Percentiles rank a stretch among this genome's conserved stretches.
Evolutionary conservation across 768 basidiomycete genomes (phyloP).

Genomic region (Phylloporus sp.): DNA sequence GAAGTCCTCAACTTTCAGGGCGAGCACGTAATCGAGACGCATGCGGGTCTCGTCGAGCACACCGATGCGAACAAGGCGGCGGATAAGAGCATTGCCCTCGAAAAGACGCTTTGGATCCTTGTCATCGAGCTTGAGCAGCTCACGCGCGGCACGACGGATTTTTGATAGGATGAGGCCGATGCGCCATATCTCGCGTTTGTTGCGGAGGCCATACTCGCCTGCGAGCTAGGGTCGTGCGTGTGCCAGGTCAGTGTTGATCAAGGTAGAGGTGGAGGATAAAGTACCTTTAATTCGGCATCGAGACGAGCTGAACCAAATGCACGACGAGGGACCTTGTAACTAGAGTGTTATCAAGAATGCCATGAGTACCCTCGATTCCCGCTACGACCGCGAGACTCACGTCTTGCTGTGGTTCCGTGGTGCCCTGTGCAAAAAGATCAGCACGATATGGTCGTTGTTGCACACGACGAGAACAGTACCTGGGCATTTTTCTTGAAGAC

Average conservation of each 20-base stretch:
- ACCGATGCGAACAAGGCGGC: slow-evolving; percentile 97
- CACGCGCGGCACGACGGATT: slow-evolving; percentile 99
- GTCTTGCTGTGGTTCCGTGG: slow-evolving; percentile 92
- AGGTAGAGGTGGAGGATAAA: not conserved
- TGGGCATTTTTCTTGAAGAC: slow-evolving; percentile 79
- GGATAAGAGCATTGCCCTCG: slow-evolving; percentile 96
- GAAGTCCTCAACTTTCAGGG: slow-evolving; percentile 99
- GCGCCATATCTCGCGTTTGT: slow-evolving; percentile 99
- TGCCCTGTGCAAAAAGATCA: slow-evolving; percentile 55
- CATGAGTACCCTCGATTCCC: slow-evolving; percentile 59
- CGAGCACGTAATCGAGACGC: slow-evolving; percentile 99
- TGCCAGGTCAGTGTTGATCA: slow-evolving; percentile 2
- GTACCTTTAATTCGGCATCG: slow-evolving; percentile 98
- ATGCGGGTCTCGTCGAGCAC: slow-evolving; percentile 98
- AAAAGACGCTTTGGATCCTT: slow-evolving; percentile 99
- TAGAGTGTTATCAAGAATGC: slow-evolving; percentile 43
- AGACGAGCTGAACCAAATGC: slow-evolving; percentile 97
- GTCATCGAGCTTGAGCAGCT: slow-evolving; percentile 98
- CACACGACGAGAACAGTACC: slow-evolving; percentile 47
- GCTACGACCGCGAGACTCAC: slow-evolving; percentile 83
- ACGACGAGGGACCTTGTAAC: slow-evolving; percentile 98
- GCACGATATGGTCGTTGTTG: not conserved
- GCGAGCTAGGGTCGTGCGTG: slow-evolving; percentile 64
- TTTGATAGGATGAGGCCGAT: slow-evolving; percentile 97
- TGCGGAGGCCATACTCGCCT: slow-evolving; percentile 99